Percentiles rank a stretch among this genome's conserved stretches.
phyloP scores from a whole-genome alignment of 441 rosid genomes.

The Gossypium davidsonii region DNA sequence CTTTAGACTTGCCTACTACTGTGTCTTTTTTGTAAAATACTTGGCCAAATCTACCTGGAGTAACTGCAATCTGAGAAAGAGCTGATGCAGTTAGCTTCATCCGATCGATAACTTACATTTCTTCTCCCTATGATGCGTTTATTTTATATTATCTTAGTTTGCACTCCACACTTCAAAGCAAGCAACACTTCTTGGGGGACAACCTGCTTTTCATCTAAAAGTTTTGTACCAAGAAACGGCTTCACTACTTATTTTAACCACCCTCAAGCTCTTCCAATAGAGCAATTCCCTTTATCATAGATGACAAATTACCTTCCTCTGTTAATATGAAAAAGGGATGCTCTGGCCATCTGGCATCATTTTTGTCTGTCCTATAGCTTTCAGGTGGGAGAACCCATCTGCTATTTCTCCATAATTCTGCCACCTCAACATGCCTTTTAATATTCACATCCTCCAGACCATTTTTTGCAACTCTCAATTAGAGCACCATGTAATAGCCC shows the following conservation, averaged over 20 bases:
- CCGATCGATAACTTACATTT: neutral
- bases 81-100: neutral
- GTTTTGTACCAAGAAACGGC: neutral
- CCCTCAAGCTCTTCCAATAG: neutral
- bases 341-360: neutral
- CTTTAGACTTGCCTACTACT: neutral
- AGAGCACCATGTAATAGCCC: neutral
- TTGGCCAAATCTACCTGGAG: neutral
- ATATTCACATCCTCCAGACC: neutral
- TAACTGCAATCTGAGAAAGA: neutral
- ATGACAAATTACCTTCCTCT: constrained; percentile 4
- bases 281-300: neutral
- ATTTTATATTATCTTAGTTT: neutral
- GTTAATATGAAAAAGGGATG: constrained; percentile 4
- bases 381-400: constrained; percentile 7
- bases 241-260: neutral
- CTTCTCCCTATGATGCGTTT: neutral
- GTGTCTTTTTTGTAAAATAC: neutral
- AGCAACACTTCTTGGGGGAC: neutral
- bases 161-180: neutral
- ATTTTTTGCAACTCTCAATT: neutral
- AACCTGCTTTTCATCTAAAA: constrained; percentile 2
- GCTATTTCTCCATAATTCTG: neutral
- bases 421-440: neutral
- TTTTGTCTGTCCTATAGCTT: neutral